A percentile compares a stretch with the other conserved stretches of the same genome.
phyloP scores from a whole-genome alignment of 176 grass and related monocot genomes.

The Oryza officinalis region DNA sequence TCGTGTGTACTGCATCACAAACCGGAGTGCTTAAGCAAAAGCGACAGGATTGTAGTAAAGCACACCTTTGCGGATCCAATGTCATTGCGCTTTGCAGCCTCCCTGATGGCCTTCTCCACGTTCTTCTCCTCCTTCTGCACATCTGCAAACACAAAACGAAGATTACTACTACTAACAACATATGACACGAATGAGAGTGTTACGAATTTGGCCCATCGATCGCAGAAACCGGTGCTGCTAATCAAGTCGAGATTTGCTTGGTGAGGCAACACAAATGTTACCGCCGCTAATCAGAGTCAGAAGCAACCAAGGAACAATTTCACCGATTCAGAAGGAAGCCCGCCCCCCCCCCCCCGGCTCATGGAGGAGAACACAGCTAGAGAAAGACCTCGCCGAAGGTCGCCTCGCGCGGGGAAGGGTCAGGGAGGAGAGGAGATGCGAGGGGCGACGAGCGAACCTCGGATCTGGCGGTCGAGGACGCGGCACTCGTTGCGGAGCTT shows the following conservation, averaged over 20 bases:
- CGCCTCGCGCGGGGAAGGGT: not conserved
- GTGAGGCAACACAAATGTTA: too few species aligned
- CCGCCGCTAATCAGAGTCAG: not conserved
- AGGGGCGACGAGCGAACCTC: constrained; percentile 39
- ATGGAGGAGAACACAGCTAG: too few species aligned
- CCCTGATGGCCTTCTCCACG: constrained; percentile 89
- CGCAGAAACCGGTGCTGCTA: not conserved
- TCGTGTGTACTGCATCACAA: not conserved
- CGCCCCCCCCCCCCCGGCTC: not conserved
- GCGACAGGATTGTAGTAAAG: not conserved
- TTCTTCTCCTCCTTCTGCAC: constrained; percentile 91
- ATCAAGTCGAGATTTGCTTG: not conserved
- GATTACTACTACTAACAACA: not conserved
- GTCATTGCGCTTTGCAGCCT: constrained; percentile 88
- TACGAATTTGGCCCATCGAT: not conserved
- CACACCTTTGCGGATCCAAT: constrained; percentile 86
- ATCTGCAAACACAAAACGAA: constrained; percentile 44
- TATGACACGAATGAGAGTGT: not conserved
- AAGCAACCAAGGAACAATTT: too few species aligned
- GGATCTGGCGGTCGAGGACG: constrained; percentile 88
- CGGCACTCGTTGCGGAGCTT: constrained; percentile 87
- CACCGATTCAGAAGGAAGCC: not conserved
- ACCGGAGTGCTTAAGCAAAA: not conserved
- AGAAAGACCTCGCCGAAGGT: not conserved
- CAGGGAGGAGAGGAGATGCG: not conserved